Conservation (phyloP, 805 yeast species). For the Monosporozyma unispora region DNA sequence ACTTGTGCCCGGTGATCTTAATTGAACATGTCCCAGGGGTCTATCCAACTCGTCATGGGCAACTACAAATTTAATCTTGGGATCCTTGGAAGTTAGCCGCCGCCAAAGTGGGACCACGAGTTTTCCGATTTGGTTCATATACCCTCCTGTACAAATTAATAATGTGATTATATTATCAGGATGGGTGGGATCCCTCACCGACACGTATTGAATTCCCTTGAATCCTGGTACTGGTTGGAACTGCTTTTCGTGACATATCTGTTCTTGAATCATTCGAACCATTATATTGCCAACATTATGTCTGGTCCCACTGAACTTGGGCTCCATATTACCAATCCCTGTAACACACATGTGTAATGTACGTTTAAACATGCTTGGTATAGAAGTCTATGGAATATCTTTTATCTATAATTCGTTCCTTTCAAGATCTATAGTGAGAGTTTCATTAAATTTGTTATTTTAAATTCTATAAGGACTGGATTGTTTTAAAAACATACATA, state of each 20-base stretch:
- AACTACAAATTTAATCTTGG: constrained; percentile 40
- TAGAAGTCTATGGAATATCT: background rate
- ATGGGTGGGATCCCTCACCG: constrained; percentile 11
- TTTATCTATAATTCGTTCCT: background rate
- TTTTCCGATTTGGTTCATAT: constrained; percentile 2
- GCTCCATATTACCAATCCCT: constrained; percentile 68
- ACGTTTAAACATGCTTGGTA: background rate
- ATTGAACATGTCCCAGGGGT: constrained; percentile 55
- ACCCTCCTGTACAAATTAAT: constrained; percentile 1
- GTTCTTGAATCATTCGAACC: constrained; percentile 31
- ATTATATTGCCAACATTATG: constrained; percentile 72
- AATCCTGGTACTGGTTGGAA: background rate
- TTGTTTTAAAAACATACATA: too few species aligned
- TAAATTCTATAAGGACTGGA: background rate
- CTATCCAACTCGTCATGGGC: constrained; percentile 74
- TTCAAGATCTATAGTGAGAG: background rate
- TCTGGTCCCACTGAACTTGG: constrained; percentile 49
- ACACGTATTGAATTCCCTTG: background rate
- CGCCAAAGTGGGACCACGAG: background rate
- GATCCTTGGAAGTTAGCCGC: background rate
- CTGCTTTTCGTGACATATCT: constrained; percentile 7
- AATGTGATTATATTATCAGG: background rate
- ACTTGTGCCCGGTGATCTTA: constrained; percentile 51
- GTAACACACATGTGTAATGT: constrained; percentile 17
- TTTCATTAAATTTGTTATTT: background rate